A percentile compares a stretch with the other conserved stretches of the same genome.
phyloP scores from a whole-genome alignment of 345 rosid species.

The Euphorbia tirucalli region DNA sequence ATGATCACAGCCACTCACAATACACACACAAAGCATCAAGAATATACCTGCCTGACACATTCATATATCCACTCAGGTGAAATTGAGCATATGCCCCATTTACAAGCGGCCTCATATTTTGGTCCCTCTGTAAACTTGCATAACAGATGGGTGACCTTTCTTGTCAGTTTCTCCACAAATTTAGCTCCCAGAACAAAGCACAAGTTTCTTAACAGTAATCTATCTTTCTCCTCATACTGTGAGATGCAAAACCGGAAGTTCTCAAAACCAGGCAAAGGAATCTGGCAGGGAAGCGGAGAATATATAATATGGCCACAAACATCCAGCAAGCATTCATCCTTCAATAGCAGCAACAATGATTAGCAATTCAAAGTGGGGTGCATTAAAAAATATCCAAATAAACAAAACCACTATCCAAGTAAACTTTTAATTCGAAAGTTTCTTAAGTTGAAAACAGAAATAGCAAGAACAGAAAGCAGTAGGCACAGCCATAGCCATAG shows the following conservation, averaged over 20 bases:
- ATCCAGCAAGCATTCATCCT: constrained; percentile 82
- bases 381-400: constrained; percentile 17
- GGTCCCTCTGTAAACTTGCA: constrained; percentile 72
- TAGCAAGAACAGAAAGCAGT: constrained; percentile 7
- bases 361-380: constrained; percentile 18
- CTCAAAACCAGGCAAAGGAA: constrained; percentile 84
- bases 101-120: constrained; percentile 75
- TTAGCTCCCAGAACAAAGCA: constrained; percentile 84
- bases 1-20: not conserved
- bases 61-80: constrained; percentile 84
- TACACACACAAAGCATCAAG: not conserved
- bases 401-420: constrained; percentile 1
- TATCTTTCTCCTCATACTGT: constrained; percentile 74
- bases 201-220: constrained; percentile 65
- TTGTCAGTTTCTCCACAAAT: constrained; percentile 56
- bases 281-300: constrained; percentile 83
- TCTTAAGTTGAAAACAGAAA: constrained; percentile 5
- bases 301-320: constrained; percentile 76
- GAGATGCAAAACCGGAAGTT: constrained; percentile 75
- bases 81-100: constrained; percentile 62
- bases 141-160: constrained; percentile 78
- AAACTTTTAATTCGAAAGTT: constrained; percentile 1
- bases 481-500: not conserved
- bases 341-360: constrained; percentile 33
- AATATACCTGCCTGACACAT: constrained; percentile 76